phyloP scores from a whole-genome alignment of 306 rosid species.

The Luffa acutangula region DNA sequence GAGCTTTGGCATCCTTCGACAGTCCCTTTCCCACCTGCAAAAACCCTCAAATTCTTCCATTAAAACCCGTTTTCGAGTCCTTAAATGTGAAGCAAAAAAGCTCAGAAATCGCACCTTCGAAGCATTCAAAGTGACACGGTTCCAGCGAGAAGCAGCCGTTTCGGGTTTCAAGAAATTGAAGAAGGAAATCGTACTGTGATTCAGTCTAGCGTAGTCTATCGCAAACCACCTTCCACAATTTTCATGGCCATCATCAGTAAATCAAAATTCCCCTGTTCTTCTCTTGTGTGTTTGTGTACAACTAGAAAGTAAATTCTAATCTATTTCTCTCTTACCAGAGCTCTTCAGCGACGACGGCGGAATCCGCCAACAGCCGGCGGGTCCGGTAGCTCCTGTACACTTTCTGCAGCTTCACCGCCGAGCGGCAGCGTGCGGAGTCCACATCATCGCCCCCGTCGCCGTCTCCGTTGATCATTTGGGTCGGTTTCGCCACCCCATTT shows the following conservation, averaged over 20 bases:
- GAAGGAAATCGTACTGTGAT: conserved; percentile 75
- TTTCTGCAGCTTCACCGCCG: conserved; percentile 71
- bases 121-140: conserved; percentile 60
- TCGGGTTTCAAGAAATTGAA: conserved; percentile 56
- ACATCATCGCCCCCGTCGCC: background rate
- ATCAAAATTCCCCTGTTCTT: background rate
- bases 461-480: background rate
- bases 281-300: too few relatives aligned
- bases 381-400: conserved; percentile 79
- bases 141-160: conserved; percentile 54
- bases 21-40: conserved; percentile 85
- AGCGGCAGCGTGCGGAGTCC: background rate
- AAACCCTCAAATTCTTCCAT: conserved; percentile 2
- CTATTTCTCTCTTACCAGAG: conserved; percentile 44
- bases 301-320: background rate
- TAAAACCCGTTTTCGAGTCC: background rate
- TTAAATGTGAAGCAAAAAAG: background rate
- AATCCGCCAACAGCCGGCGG: conserved; percentile 81
- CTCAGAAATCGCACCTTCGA: conserved; percentile 38
- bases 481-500: background rate
- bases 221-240: conserved; percentile 67
- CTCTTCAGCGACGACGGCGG: conserved; percentile 94
- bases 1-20: conserved; percentile 73
- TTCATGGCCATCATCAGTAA: background rate
- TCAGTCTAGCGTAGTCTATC: conserved; percentile 51